phyloP scores from a whole-genome alignment of 2,329 filamentous ascomycete species.

The Thelonectria rubi region DNA sequence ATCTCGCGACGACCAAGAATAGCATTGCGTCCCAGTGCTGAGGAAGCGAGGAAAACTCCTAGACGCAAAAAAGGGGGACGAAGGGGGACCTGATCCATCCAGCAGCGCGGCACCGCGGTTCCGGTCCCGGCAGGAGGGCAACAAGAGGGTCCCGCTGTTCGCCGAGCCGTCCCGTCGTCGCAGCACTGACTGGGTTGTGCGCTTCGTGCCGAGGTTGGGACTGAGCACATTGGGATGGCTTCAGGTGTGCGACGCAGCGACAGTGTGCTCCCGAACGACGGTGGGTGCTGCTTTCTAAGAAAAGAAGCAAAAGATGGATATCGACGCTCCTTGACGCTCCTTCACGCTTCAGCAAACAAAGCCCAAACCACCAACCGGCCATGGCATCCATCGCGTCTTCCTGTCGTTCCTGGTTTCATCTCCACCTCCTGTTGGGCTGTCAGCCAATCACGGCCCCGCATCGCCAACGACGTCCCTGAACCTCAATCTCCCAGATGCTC shows the following conservation, averaged over 20 bases:
- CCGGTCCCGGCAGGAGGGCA: conserved; percentile 17
- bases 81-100: conserved; percentile 17
- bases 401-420: neutral
- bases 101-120: neutral
- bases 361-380: neutral
- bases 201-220: conserved; percentile 25
- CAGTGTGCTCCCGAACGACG: neutral
- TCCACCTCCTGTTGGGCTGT: too few relatives aligned
- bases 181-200: conserved; percentile 16
- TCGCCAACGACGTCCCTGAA: conserved; percentile 30
- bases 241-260: too few relatives aligned
- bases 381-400: neutral
- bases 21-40: conserved; percentile 2
- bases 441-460: conserved; percentile 31
- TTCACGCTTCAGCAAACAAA: too few relatives aligned
- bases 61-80: neutral
- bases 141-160: conserved; percentile 26
- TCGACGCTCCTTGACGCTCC: too few relatives aligned
- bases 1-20: conserved; percentile 9
- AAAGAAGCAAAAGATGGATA: neutral
- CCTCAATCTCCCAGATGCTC: too few relatives aligned
- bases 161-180: conserved; percentile 24
- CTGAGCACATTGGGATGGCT: conserved; percentile 4
- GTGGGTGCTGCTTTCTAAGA: neutral
- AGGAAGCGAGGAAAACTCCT: conserved; percentile 10